Base-by-base conservation (phyloP, 2,329 filamentous ascomycete species). In the Microdochium nivale region DNA sequence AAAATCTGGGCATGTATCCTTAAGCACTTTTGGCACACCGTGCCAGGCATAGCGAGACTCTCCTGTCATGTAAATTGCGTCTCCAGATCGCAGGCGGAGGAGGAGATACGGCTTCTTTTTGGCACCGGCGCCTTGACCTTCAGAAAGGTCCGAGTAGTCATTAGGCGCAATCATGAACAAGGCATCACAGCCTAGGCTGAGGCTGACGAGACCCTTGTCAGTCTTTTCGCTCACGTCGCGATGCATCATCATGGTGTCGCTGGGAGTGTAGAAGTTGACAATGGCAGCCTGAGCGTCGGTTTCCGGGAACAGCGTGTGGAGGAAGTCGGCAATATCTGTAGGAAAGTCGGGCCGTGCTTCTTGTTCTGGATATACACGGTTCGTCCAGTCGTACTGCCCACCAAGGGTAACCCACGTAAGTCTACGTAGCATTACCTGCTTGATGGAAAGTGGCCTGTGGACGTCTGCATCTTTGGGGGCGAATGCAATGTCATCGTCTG, bases 361-460 rank as follows among this genome's bases (percentile, higher is more conserved):
- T n/a, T 78, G 75, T 10, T 74, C 66, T 0, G 91, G 90, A 63
- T 97, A 97, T 13, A 81, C 72, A 58, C 95, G 91, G 52, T 82
- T 80, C 0, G 90, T 95, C 94, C 92, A 97, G 71, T 97, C 88
- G 67, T 97, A 97, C 67, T 97, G 94, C 0, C 90, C 92, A 49
- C 94, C 94, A 2, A 99, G 79, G 0, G 92, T 97, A 43, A 95
- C 81, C 94, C 94, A 99, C 59, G 92, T 89, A 24, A 97, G 78
- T 55, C 88, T 91, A 56, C 85, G 87, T 52, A 84, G 80, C 44
- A 97, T 75, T 27, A 92, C 81, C 61, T 85, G 84, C 48, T 79
- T 74, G 50, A 87, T 74, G 2, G 80, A 78, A 10, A 96, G 73
- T 2, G 88, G 77, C 54, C 85, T 88, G 69, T 96, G 91, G n/a